Base-by-base conservation (phyloP, 2,329 filamentous ascomycete genomes). In the Magnaporthiopsis rhizophila region DNA sequence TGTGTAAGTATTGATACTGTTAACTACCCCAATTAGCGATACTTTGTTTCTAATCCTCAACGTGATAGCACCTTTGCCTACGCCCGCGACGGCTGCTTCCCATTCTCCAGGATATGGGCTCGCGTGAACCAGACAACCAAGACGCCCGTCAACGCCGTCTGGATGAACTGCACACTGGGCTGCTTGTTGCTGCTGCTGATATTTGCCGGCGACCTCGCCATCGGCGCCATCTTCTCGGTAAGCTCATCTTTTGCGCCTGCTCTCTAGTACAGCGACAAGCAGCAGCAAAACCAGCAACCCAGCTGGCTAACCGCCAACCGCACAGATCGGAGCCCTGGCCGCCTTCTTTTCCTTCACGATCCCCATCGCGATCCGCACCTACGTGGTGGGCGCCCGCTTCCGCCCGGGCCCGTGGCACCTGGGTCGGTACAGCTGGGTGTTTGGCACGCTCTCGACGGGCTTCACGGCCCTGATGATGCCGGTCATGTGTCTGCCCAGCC, bases 391-490 rank as follows among this genome's bases (percentile, higher is more conserved):
- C 2, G 78, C 85, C 67, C 78, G 82, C 3, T 91, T 90, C 73
- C 82, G 86, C 18, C 80, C 81, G 3, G 88, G 88, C 0, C 88
- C 88, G 0, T 90, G 88, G 88, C 82, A 90, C 72, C 75, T 90
- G 18, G 88, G 88, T 15, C 78, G 77, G 24, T 83, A 81, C 67
- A 86, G 84, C 11, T 77, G 81, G 28, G 80, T 81, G 0, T 82
- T 87, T 63, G 88, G 88, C 21, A 74, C 76, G 0, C 67, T 83
- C 3, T 86, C 86, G 0, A 83, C 81, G 56, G 71, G 72, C 0
- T 91, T 90, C 71, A 85, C 89, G 2, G 66, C 80, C 5, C 76
- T 90, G 30, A 90, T 90, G 84, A 86, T 86, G 66, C 83, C 84
- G 3, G 86, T 85, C 9, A 86, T 86, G 71, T 86, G 84, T 67